phyloP scores from a whole-genome alignment of 169 alveolate genomes.

The Plasmodium vivax region DNA sequence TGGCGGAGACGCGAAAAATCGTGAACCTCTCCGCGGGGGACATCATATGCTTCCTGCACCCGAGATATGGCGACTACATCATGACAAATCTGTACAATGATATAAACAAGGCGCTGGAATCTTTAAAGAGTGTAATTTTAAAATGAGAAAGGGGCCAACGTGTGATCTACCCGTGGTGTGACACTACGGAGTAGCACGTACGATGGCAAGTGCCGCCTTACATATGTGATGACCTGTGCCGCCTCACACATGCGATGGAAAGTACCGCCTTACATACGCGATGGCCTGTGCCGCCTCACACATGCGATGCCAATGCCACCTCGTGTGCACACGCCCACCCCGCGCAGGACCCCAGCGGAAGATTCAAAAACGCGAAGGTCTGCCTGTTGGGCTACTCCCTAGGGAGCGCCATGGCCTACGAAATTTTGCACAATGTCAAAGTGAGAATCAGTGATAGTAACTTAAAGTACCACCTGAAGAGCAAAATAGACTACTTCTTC shows the following conservation, averaged over 20 bases:
- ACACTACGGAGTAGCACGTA: neutral
- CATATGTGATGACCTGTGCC: too few species aligned
- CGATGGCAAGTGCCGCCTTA: too few species aligned
- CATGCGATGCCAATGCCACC: neutral
- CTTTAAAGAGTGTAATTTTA: slow-evolving; percentile 75
- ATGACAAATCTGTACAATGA: slow-evolving; percentile 84
- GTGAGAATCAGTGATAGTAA: slow-evolving; percentile 67
- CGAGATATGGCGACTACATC: slow-evolving; percentile 86
- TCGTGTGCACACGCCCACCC: neutral
- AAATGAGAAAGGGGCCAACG: neutral
- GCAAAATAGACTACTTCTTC: slow-evolving; percentile 86
- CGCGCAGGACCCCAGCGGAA: slow-evolving; percentile 82
- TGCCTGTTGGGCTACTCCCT: slow-evolving; percentile 87
- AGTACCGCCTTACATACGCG: too few species aligned
- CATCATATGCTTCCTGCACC: slow-evolving; percentile 84
- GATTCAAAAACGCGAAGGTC: slow-evolving; percentile 82
- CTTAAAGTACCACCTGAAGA: slow-evolving; percentile 75
- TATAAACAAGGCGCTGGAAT: slow-evolving; percentile 80
- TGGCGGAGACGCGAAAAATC: slow-evolving; percentile 72
- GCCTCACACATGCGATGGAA: too few species aligned
- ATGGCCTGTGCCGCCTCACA: neutral
- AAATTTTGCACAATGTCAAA: slow-evolving; percentile 76
- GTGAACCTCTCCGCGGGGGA: slow-evolving; percentile 77
- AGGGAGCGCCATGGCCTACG: slow-evolving; percentile 89
- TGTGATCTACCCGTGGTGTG: neutral